Conservation (phyloP, 139 green algal genomes). For the Coelastrella sp. region DNA sequence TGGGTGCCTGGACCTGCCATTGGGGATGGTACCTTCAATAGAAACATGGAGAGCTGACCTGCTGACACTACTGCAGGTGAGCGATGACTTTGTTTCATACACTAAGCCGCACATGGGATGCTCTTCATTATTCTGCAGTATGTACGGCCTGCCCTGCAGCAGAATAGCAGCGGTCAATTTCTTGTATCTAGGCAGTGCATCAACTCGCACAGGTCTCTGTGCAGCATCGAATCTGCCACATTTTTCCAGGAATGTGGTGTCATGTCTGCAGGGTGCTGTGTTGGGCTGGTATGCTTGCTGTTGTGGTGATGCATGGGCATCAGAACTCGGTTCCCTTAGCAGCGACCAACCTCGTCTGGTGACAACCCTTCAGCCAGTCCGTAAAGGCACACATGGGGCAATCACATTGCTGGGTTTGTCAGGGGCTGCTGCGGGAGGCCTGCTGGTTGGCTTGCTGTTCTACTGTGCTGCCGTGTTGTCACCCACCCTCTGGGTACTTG, state of each 20-base stretch:
- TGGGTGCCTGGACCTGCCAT: conserved; percentile 68
- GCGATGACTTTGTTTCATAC: too few relatives aligned
- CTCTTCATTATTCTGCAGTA: too few relatives aligned
- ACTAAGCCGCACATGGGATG: too few relatives aligned
- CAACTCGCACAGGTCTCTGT: too few relatives aligned
- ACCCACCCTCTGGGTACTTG: conserved; percentile 71
- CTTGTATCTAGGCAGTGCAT: too few relatives aligned
- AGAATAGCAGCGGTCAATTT: too few relatives aligned
- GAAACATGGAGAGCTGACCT: conserved; percentile 56
- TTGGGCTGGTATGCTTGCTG: conserved; percentile 93
- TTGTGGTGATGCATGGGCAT: conserved; percentile 94
- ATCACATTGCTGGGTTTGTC: conserved; percentile 82
- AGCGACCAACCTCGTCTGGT: conserved; percentile 81
- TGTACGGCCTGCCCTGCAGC: too few relatives aligned
- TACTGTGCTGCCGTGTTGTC: conserved; percentile 65
- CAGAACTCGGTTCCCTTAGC: conserved; percentile 80
- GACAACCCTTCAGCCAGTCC: conserved; percentile 78
- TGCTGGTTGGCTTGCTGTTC: conserved; percentile 81
- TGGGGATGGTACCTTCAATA: conserved; percentile 51
- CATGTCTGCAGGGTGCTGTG: conserved; percentile 62
- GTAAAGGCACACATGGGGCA: conserved; percentile 89
- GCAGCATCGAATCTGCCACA: too few relatives aligned
- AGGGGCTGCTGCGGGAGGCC: conserved; percentile 77
- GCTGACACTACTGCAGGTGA: conserved; percentile 50
- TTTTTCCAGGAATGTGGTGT: too few relatives aligned